Evolutionary conservation across 495 filamentous ascomycete species (phyloP).

Genomic region (Daldinia decipiens): DNA sequence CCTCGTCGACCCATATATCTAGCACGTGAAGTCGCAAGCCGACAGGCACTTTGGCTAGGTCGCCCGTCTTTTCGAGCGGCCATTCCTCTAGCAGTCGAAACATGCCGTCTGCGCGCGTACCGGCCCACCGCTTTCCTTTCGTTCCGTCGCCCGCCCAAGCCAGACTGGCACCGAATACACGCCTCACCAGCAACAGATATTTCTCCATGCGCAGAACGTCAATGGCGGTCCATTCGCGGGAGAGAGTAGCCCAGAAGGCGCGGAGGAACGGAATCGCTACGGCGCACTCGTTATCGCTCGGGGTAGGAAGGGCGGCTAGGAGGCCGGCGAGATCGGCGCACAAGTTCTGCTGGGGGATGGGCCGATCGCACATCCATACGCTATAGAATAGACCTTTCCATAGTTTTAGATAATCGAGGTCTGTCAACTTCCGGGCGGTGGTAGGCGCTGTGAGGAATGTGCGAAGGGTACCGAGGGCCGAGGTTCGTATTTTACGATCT

Average conservation of each 20-base stretch:
- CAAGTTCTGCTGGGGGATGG: conserved; percentile 85
- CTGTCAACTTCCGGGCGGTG: conserved; percentile 62
- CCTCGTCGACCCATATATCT: conserved; percentile 91
- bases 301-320: conserved; percentile 68
- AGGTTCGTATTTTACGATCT: conserved; percentile 86
- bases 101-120: conserved; percentile 47
- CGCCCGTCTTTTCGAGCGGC: conserved; percentile 56
- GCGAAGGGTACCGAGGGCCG: conserved; percentile 80
- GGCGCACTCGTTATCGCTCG: conserved; percentile 49
- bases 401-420: conserved; percentile 85
- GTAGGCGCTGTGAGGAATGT: conserved; percentile 77
- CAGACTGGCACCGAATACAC: conserved; percentile 76
- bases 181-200: conserved; percentile 85
- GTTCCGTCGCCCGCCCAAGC: conserved; percentile 60
- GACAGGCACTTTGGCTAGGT: conserved; percentile 67
- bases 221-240: conserved; percentile 80
- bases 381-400: conserved; percentile 99
- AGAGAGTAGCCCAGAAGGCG: conserved; percentile 92
- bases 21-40: conserved; percentile 87
- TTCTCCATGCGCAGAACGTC: conserved; percentile 93
- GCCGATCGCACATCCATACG: conserved; percentile 94
- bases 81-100: conserved; percentile 55
- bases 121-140: conserved; percentile 20
- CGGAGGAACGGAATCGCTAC: conserved; percentile 71
- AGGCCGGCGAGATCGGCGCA: conserved; percentile 79